A percentile compares a stretch with the other conserved stretches of the same genome.
Evolutionary conservation across 768 basidiomycete species (phyloP).

Genomic region (Arthromyces matolae): DNA sequence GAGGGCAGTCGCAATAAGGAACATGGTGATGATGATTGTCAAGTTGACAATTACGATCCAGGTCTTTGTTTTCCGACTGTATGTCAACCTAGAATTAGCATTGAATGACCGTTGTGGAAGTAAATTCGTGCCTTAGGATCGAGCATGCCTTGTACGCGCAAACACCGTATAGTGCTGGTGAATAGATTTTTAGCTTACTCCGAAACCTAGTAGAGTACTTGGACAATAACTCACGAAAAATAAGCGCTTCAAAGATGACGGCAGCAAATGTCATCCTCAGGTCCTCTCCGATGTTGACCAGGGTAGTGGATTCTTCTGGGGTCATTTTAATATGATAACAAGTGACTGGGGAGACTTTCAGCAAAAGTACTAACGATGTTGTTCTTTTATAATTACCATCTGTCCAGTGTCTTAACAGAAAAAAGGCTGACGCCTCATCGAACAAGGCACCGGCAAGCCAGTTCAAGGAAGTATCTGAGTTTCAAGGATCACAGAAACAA

Average conservation of each 20-base stretch:
- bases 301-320: slow-evolving; percentile 5
- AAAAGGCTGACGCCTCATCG: no score
- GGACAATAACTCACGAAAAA: slow-evolving; percentile 2
- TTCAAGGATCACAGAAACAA: no score
- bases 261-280: slow-evolving; percentile 9
- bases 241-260: slow-evolving; percentile 3
- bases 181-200: not conserved
- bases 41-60: slow-evolving; percentile 7
- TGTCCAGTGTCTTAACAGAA: no score
- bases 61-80: slow-evolving; percentile 1
- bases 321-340: no score
- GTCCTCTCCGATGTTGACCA: slow-evolving; percentile 5
- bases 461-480: no score
- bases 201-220: not conserved
- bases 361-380: no score
- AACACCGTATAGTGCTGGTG: slow-evolving; percentile 7
- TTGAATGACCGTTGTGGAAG: not conserved
- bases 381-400: not conserved
- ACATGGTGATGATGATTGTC: slow-evolving; percentile 5
- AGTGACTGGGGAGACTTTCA: no score
- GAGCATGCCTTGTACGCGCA: slow-evolving; percentile 8
- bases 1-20: slow-evolving; percentile 5
- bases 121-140: not conserved
- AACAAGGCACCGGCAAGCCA: no score
- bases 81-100: not conserved